These are phyloP conservation scores for Phytophthora litchii DNA, from an alignment of 352 stramenopile genomes.

Conservation along the genomic window DNA sequence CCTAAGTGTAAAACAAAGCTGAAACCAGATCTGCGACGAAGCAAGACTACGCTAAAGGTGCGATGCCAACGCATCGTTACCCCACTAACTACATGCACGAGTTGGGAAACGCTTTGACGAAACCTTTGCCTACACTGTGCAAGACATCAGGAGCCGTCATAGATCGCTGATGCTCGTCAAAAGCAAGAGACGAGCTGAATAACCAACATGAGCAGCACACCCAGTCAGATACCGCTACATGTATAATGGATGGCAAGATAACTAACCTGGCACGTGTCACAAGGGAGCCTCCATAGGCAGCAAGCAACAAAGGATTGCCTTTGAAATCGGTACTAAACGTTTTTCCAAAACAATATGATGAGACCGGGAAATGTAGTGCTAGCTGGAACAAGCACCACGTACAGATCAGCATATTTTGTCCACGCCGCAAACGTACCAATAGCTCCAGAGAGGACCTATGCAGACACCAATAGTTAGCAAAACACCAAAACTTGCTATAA, in stretches of 20 bases:
- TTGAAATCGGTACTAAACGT: constrained; percentile 33
- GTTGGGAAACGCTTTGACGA: constrained; percentile 50
- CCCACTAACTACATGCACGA: constrained; percentile 24
- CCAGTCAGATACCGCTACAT: constrained; percentile 1
- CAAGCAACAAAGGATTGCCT: constrained; percentile 66
- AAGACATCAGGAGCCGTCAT: constrained; percentile 90
- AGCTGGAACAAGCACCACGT: constrained; percentile 10
- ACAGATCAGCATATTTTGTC: constrained; percentile 55
- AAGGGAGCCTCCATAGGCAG: constrained; percentile 78
- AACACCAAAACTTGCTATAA: constrained; percentile 1
- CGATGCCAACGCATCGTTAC: neutral
- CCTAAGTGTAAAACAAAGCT: neutral
- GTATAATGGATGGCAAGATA: neutral
- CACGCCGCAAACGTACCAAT: constrained; percentile 84
- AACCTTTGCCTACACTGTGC: constrained; percentile 64
- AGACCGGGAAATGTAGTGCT: neutral
- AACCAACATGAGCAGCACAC: constrained; percentile 1
- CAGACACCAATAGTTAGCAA: constrained; percentile 1
- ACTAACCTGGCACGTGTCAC: constrained; percentile 76
- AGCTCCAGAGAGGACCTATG: constrained; percentile 79
- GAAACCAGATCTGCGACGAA: neutral
- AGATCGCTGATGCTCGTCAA: constrained; percentile 63
- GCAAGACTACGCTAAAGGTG: neutral
- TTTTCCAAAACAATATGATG: neutral
- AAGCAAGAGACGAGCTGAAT: constrained; percentile 65